Conservation (phyloP, 495 filamentous ascomycete genomes). For the Penicillium turbatum region DNA sequence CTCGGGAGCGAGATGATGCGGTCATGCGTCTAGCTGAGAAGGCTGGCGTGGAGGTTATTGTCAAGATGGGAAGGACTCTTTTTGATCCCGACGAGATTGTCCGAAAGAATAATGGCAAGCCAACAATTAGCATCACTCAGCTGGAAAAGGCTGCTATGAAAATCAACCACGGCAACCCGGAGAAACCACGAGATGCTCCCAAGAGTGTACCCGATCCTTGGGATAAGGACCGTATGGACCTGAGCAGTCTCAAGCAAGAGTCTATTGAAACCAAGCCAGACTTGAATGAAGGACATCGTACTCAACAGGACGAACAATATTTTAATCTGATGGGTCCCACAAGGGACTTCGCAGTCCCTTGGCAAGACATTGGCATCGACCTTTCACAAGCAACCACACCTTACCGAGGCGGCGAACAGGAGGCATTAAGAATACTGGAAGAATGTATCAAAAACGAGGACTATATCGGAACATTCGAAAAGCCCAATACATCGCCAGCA, state of each 20-base stretch:
- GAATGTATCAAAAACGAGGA: conserved; percentile 51
- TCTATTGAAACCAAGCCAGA: conserved; percentile 43
- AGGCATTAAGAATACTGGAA: conserved; percentile 49
- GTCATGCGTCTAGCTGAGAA: conserved; percentile 53
- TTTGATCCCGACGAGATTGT: conserved; percentile 66
- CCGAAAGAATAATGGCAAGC: conserved; percentile 56
- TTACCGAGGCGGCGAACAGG: conserved; percentile 59
- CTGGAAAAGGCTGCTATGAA: conserved; percentile 49
- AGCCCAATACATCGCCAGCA: conserved; percentile 66
- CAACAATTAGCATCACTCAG: conserved; percentile 65
- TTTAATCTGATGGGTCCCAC: conserved; percentile 54
- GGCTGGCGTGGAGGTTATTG: conserved; percentile 59
- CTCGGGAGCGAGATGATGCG: conserved; percentile 51
- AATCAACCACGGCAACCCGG: conserved; percentile 45
- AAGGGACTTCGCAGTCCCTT: conserved; percentile 55
- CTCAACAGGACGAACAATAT: conserved; percentile 49
- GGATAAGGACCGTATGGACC: conserved; percentile 36
- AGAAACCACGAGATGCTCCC: conserved; percentile 52
- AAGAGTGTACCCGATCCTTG: conserved; percentile 56
- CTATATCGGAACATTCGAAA: conserved; percentile 64
- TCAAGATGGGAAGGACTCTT: conserved; percentile 55
- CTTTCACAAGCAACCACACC: conserved; percentile 48
- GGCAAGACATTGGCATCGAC: conserved; percentile 59
- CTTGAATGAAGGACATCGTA: conserved; percentile 50
- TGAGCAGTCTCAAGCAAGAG: conserved; percentile 49